Base-by-base conservation (phyloP, 805 yeast genomes). In the Metschnikowia shivogae region DNA sequence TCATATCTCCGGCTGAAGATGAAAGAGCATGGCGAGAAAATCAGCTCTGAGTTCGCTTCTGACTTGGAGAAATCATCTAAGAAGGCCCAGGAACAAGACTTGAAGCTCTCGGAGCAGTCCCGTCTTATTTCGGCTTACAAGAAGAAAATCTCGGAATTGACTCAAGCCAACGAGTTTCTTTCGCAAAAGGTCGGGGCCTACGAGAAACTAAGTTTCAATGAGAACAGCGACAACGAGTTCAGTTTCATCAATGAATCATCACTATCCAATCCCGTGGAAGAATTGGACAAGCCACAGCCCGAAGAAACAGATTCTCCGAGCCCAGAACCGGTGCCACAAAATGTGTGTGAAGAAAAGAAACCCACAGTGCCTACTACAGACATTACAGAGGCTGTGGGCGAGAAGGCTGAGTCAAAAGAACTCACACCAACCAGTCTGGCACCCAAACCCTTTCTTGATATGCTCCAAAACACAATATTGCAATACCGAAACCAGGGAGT, bases 401-500 rank as follows among this genome's bases (percentile, higher is more conserved):
- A 37, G 13, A 28, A 29, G 13, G 33, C 34, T 5, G 13, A 12
- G 19, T 20, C 33, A 24, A 19, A 37, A 37, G 37, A 32, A 13
- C 32, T 28, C 13, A 34, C 38, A 12, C 29, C 42, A 26, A 24
- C 33, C 10, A 32, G 30, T 11, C 39, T 26, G 41, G 26, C 2
- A 12, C 12, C 33, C 30, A 42, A 31, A 13, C 45, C 46, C 11
- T 46, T 40, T 28, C 17, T 45, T 27, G 34, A 39, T 5, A 45
- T 42, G 13, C 20, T 49, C n/a, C 39, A 42, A 11, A 42, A 42
- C 36, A 37, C 33, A 17, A 27, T 49, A n/a, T 13, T 24, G 9
- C 46, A 40, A 11, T 50, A 50, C 41, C 43, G 38, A 20, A 50
- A 45, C 39, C 52, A 49, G 14, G 55, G 54, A 3, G 43, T 43